Evolutionary conservation across 768 basidiomycete genomes (phyloP).

Genomic region (Pleurotus citrinopileatus): DNA sequence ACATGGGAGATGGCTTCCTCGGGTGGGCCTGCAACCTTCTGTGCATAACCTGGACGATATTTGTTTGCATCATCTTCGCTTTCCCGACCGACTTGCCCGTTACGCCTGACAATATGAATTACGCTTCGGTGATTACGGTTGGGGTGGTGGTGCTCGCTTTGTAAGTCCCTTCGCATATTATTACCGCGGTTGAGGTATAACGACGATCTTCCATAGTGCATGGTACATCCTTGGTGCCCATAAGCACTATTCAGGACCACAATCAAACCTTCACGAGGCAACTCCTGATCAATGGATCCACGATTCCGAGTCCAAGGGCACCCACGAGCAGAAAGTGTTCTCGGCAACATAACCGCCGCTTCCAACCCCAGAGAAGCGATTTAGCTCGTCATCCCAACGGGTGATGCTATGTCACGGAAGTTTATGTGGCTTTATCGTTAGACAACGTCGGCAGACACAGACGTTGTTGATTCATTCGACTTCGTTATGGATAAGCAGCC

Average conservation of each 20-base stretch:
- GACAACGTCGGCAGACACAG: no score
- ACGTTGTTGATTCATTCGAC: no score
- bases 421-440: no score
- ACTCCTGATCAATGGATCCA: neutral
- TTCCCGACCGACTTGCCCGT: slow-evolving; percentile 70
- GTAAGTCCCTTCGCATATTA: slow-evolving; percentile 29
- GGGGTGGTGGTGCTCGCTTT: slow-evolving; percentile 52
- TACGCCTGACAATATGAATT: slow-evolving; percentile 75
- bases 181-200: slow-evolving; percentile 1
- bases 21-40: slow-evolving; percentile 59
- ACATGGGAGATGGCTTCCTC: slow-evolving; percentile 68
- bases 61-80: slow-evolving; percentile 69
- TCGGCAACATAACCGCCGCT: neutral
- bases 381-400: no score
- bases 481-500: no score
- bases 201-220: slow-evolving; percentile 22
- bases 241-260: slow-evolving; percentile 57
- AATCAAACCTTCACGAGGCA: slow-evolving; percentile 42
- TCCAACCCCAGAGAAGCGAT: no score
- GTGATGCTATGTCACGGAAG: no score
- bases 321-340: slow-evolving; percentile 2
- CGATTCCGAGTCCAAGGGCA: slow-evolving; percentile 1
- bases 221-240: slow-evolving; percentile 57
- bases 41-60: slow-evolving; percentile 70
- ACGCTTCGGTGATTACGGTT: slow-evolving; percentile 66